A percentile compares a stretch with the other conserved stretches of the same genome.
Conservation (phyloP, 352 stramenopile species). For the Phytophthora meadii region DNA sequence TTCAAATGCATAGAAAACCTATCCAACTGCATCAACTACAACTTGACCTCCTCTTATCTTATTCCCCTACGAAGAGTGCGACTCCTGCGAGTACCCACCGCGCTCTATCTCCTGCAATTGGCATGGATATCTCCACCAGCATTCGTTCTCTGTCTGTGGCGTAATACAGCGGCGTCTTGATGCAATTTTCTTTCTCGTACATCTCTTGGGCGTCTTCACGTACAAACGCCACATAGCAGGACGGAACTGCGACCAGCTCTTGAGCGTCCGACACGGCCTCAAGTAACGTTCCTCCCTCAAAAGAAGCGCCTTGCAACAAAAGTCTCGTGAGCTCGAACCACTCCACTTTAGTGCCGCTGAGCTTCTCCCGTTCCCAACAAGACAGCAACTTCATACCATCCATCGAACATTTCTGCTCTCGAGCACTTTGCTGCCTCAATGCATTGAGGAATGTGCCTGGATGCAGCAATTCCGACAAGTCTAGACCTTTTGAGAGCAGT, state of each 20-base stretch:
- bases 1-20: neutral
- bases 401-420: constrained; percentile 86
- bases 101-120: constrained; percentile 72
- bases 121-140: constrained; percentile 85
- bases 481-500: constrained; percentile 78
- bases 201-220: constrained; percentile 78
- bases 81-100: constrained; percentile 86
- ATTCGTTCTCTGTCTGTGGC: constrained; percentile 73
- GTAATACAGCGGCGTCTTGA: constrained; percentile 88
- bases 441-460: constrained; percentile 96
- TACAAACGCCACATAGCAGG: constrained; percentile 86
- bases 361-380: constrained; percentile 86
- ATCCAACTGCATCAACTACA: too few species aligned
- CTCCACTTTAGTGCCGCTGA: constrained; percentile 54
- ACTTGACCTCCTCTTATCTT: too few species aligned
- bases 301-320: constrained; percentile 88
- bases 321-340: constrained; percentile 87
- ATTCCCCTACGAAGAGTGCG: constrained; percentile 77
- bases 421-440: constrained; percentile 91
- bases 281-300: constrained; percentile 79
- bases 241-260: constrained; percentile 82
- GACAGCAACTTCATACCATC: constrained; percentile 91
- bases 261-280: constrained; percentile 84
- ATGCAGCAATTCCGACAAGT: constrained; percentile 93
- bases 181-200: constrained; percentile 75